Evolutionary conservation across 1,284 basidiomycete species (phyloP).

Genomic region (Boletus nobilissimus): DNA sequence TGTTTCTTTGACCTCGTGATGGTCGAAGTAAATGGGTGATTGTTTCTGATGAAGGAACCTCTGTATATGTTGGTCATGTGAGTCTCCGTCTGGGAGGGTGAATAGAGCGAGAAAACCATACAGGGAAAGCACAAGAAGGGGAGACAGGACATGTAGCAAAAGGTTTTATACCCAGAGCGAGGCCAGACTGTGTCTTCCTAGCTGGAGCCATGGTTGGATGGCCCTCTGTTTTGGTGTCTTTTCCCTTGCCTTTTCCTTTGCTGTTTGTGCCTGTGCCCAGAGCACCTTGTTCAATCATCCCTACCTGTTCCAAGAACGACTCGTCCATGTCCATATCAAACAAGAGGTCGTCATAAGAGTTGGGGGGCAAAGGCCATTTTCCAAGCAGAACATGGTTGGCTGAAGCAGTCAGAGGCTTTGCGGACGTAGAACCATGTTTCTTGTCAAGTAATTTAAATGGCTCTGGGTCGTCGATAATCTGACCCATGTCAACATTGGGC

Average conservation of each 20-base stretch:
- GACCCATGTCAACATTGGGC: slow-evolving; percentile 27
- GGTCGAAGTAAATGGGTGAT: slow-evolving; percentile 72
- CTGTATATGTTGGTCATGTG: slow-evolving; percentile 45
- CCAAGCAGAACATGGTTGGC: not conserved
- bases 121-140: slow-evolving; percentile 60
- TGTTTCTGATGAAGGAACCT: slow-evolving; percentile 67
- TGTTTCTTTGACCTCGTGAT: slow-evolving; percentile 73
- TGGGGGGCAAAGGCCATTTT: slow-evolving; percentile 28
- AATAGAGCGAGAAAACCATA: slow-evolving; percentile 45
- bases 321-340: slow-evolving; percentile 45
- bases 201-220: slow-evolving; percentile 9
- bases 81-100: not conserved
- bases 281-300: slow-evolving; percentile 43
- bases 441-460: not conserved
- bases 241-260: slow-evolving; percentile 38
- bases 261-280: slow-evolving; percentile 11
- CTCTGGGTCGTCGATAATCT: slow-evolving; percentile 25
- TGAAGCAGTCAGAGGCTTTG: not conserved
- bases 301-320: slow-evolving; percentile 47
- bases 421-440: slow-evolving; percentile 10
- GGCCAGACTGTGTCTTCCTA: slow-evolving; percentile 14
- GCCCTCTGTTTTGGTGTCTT: slow-evolving; percentile 11
- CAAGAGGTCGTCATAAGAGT: slow-evolving; percentile 41
- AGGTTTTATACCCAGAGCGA: slow-evolving; percentile 36
- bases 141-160: slow-evolving; percentile 23